Percentiles rank a stretch among this genome's conserved stretches.
phyloP scores from a whole-genome alignment of 2,329 filamentous ascomycete genomes.

The Zymoseptoria ardabiliae region DNA sequence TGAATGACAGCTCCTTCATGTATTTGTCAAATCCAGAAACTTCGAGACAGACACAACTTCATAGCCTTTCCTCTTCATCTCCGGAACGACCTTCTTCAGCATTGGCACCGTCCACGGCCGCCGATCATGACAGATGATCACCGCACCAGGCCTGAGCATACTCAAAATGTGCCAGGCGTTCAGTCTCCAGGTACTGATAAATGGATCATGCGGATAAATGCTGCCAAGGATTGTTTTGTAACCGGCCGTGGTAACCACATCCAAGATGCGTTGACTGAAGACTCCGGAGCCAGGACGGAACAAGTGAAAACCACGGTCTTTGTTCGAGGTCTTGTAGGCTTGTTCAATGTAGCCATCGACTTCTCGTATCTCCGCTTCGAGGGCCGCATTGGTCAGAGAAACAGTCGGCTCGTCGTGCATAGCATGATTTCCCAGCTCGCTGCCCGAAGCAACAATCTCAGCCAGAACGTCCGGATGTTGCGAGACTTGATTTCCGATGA shows the following conservation, averaged over 20 bases:
- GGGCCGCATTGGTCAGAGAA: constrained; percentile 50
- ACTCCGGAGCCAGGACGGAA: constrained; percentile 82
- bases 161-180: constrained; percentile 76
- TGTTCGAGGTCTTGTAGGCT: constrained; percentile 44
- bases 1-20: constrained; percentile 1
- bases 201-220: constrained; percentile 88
- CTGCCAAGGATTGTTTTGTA: constrained; percentile 72
- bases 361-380: constrained; percentile 55
- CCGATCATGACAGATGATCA: constrained; percentile 82
- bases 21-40: constrained; percentile 42
- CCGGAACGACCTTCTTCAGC: constrained; percentile 64
- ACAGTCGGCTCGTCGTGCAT: constrained; percentile 77
- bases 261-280: constrained; percentile 65
- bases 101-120: constrained; percentile 77
- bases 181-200: constrained; percentile 60
- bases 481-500: constrained; percentile 70
- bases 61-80: constrained; percentile 63
- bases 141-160: constrained; percentile 67
- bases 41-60: constrained; percentile 63
- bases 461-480: constrained; percentile 45
- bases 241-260: constrained; percentile 51
- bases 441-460: constrained; percentile 47
- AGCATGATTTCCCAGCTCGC: constrained; percentile 72
- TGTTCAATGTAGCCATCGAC: constrained; percentile 56
- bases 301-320: constrained; percentile 50